These are phyloP conservation scores for Neonectria punicea DNA, from an alignment of 2,329 filamentous ascomycete genomes.

Conservation along the genomic window DNA sequence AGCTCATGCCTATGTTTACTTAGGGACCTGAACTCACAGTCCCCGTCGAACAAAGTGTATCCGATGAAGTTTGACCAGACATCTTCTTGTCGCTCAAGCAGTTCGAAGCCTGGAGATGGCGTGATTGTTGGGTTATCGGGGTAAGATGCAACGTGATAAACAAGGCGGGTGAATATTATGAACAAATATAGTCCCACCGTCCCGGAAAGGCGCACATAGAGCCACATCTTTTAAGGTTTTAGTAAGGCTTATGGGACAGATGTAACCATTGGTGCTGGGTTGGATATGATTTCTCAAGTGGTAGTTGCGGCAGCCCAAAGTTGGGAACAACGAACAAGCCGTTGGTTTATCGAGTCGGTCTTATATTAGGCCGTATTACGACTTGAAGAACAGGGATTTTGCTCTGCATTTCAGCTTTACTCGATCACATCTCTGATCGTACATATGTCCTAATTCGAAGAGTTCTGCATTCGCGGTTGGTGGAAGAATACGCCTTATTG, in stretches of 20 bases:
- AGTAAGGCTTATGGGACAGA: too few species aligned
- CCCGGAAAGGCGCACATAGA: background rate
- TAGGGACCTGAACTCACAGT: too few species aligned
- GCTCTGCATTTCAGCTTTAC: background rate
- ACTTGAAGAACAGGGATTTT: background rate
- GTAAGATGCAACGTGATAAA: background rate
- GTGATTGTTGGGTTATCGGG: background rate
- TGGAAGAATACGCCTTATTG: background rate
- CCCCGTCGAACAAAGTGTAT: too few species aligned
- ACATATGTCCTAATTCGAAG: background rate
- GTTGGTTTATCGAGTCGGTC: background rate
- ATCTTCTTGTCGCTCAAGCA: too few species aligned
- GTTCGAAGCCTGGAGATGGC: too few species aligned
- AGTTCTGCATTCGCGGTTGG: background rate
- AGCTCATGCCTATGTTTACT: too few species aligned
- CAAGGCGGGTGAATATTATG: background rate
- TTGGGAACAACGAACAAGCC: background rate
- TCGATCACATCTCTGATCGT: background rate
- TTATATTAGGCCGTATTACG: background rate
- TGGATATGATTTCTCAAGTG: background rate
- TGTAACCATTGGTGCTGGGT: background rate
- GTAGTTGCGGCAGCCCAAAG: background rate
- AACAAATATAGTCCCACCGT: background rate
- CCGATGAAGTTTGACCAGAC: too few species aligned
- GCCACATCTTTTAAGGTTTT: too few species aligned